phyloP scores from a whole-genome alignment of 352 stramenopile genomes.

The Phytopythium boreale region DNA sequence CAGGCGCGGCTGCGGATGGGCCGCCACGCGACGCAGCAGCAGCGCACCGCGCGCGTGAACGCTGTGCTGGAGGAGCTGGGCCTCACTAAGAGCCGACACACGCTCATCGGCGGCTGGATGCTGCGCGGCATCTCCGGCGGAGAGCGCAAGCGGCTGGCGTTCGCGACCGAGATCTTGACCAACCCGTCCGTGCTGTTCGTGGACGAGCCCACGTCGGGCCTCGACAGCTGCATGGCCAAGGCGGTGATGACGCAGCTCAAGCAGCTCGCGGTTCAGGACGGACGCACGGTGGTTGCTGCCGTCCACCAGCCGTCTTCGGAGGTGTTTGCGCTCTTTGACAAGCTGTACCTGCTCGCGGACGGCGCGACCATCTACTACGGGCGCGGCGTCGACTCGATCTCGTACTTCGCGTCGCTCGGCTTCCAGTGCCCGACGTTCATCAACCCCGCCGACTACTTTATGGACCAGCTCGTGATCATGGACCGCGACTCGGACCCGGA shows the following conservation, averaged over 20 bases:
- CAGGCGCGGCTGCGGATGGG: slow-evolving; percentile 76
- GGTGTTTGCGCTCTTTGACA: slow-evolving; percentile 42
- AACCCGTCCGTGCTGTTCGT: slow-evolving; percentile 75
- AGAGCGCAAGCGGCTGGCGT: slow-evolving; percentile 74
- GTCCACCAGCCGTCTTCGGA: slow-evolving; percentile 83
- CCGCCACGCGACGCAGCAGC: slow-evolving; percentile 5
- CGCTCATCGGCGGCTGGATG: slow-evolving; percentile 45
- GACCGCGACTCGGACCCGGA: slow-evolving; percentile 28
- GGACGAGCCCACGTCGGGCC: slow-evolving; percentile 72
- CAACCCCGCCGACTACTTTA: slow-evolving; percentile 52
- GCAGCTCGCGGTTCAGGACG: slow-evolving; percentile 60
- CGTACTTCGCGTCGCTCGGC: slow-evolving; percentile 32
- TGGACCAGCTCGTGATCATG: slow-evolving; percentile 51
- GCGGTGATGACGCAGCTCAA: slow-evolving; percentile 42
- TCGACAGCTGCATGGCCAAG: slow-evolving; percentile 57
- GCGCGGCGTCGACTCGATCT: slow-evolving; percentile 26
- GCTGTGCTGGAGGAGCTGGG: slow-evolving; percentile 48
- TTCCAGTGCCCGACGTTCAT: slow-evolving; percentile 42
- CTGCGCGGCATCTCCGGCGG: slow-evolving; percentile 67
- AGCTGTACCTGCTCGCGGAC: slow-evolving; percentile 39
- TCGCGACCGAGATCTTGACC: slow-evolving; percentile 74
- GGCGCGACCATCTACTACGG: slow-evolving; percentile 40
- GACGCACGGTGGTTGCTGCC: slow-evolving; percentile 79
- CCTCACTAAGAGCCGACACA: slow-evolving; percentile 42
- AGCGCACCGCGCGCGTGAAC: slow-evolving; percentile 24